These are phyloP conservation scores for Boletellus ananas DNA, from an alignment of 768 basidiomycete genomes.

Conservation along the genomic window DNA sequence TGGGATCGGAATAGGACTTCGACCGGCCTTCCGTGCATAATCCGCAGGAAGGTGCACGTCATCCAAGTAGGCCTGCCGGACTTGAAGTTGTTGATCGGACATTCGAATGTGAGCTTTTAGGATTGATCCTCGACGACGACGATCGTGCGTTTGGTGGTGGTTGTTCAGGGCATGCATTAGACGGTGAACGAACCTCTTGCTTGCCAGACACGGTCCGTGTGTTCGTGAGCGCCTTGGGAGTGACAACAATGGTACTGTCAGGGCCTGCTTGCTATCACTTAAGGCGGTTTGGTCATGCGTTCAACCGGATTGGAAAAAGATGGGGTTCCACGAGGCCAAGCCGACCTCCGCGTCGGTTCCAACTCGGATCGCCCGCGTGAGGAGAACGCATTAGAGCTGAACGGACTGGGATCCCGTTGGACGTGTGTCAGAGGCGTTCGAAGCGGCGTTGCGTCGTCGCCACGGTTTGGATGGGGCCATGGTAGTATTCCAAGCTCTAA, in stretches of 20 bases:
- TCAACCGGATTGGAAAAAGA: constrained; percentile 63
- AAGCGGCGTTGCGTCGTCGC: background rate
- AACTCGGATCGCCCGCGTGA: background rate
- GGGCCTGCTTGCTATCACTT: constrained; percentile 9
- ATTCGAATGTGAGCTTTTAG: constrained; percentile 20
- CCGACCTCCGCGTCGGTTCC: constrained; percentile 35
- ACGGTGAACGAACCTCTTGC: background rate
- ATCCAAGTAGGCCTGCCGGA: constrained; percentile 4
- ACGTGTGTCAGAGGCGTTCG: background rate
- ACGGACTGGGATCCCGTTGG: constrained; percentile 6
- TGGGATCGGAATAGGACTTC: constrained; percentile 8
- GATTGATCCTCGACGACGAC: constrained; percentile 27
- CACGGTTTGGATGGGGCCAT: constrained; percentile 14
- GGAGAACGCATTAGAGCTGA: constrained; percentile 16
- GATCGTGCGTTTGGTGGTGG: constrained; percentile 11
- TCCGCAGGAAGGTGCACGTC: background rate
- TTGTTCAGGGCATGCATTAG: too few relatives aligned
- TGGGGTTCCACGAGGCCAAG: constrained; percentile 59
- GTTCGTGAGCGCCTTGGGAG: background rate
- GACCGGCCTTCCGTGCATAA: constrained; percentile 10
- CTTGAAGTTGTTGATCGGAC: constrained; percentile 19
- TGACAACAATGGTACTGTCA: too few relatives aligned
- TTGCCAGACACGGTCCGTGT: constrained; percentile 3
- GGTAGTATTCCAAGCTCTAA: constrained; percentile 7
- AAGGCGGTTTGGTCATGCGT: constrained; percentile 63